phyloP scores from a whole-genome alignment of 345 rosid species.

The Salix exigua region DNA sequence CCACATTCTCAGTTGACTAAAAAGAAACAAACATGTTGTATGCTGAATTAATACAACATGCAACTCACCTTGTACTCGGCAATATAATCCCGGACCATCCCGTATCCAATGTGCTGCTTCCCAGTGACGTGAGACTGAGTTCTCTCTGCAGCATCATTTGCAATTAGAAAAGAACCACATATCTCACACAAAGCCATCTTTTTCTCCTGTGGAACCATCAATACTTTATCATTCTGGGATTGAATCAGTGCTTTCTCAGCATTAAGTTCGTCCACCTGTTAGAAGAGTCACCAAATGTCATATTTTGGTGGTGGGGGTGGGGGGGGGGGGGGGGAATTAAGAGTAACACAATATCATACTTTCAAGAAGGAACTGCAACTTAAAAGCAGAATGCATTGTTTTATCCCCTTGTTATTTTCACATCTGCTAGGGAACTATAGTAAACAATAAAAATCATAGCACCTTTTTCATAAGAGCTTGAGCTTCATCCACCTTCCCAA shows the following conservation, averaged over 20 bases:
- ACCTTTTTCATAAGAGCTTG: constrained; percentile 99
- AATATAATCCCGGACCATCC: constrained; percentile 92
- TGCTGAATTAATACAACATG: constrained; percentile 4
- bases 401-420: neutral
- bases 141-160: constrained; percentile 95
- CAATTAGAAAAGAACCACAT: constrained; percentile 96
- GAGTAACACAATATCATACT: neutral
- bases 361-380: neutral
- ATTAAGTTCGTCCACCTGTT: constrained; percentile 82
- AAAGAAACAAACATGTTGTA: constrained; percentile 2
- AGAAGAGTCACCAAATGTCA: constrained; percentile 2
- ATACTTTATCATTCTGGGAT: constrained; percentile 64
- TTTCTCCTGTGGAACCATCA: constrained; percentile 84
- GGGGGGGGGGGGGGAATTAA: neutral
- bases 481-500: constrained; percentile 99
- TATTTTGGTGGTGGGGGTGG: neutral
- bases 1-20: constrained; percentile 10
- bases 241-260: constrained; percentile 72
- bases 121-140: constrained; percentile 94
- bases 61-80: constrained; percentile 63
- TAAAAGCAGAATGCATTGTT: neutral
- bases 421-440: neutral
- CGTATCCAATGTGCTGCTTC: constrained; percentile 97
- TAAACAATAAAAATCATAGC: neutral
- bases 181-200: constrained; percentile 96